Percentiles rank a stretch among this genome's conserved stretches.
These are phyloP conservation scores for Amanita brunnescens DNA, from an alignment of 768 basidiomycete species.

Conservation along the genomic window DNA sequence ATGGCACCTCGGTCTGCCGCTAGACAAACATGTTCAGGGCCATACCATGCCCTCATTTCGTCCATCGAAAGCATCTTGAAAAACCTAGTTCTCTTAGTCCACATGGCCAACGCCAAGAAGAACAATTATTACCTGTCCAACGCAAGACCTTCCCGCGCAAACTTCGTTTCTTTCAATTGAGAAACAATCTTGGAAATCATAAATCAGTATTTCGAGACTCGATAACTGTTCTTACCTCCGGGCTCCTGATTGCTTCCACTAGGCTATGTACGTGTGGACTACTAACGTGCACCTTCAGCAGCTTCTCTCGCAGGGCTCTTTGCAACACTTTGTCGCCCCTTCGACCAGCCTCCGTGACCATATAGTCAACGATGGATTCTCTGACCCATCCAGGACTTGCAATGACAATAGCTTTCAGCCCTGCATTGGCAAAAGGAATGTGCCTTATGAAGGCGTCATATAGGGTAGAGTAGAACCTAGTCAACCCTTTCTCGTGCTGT, in stretches of 20 bases:
- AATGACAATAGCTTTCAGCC: conserved; percentile 85
- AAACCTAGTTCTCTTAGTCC: conserved; percentile 49
- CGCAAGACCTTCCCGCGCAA: conserved; percentile 86
- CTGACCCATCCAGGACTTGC: conserved; percentile 96
- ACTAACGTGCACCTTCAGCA: conserved; percentile 82
- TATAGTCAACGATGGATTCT: conserved; percentile 78
- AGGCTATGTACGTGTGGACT: conserved; percentile 95
- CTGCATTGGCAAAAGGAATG: conserved; percentile 70
- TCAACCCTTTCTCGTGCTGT: conserved; percentile 88
- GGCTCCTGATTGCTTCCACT: conserved; percentile 89
- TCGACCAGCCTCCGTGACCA: conserved; percentile 71
- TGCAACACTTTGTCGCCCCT: conserved; percentile 81
- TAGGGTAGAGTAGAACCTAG: conserved; percentile 73
- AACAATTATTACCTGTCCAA: conserved; percentile 60
- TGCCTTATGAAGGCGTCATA: conserved; percentile 86
- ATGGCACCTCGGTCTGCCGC: conserved; percentile 92
- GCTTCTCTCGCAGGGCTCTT: conserved; percentile 70
- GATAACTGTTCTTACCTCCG: conserved; percentile 52
- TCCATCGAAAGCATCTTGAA: conserved; percentile 96
- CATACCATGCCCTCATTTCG: conserved; percentile 98
- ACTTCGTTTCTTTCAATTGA: conserved; percentile 91
- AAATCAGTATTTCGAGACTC: not conserved
- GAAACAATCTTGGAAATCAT: conserved; percentile 45
- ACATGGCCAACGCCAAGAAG: not conserved
- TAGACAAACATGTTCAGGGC: conserved; percentile 85